A percentile compares a stretch with the other conserved stretches of the same genome.
These are phyloP conservation scores for Cladosporium sp. DNA, from an alignment of 2,329 filamentous ascomycete species.

Conservation along the genomic window DNA sequence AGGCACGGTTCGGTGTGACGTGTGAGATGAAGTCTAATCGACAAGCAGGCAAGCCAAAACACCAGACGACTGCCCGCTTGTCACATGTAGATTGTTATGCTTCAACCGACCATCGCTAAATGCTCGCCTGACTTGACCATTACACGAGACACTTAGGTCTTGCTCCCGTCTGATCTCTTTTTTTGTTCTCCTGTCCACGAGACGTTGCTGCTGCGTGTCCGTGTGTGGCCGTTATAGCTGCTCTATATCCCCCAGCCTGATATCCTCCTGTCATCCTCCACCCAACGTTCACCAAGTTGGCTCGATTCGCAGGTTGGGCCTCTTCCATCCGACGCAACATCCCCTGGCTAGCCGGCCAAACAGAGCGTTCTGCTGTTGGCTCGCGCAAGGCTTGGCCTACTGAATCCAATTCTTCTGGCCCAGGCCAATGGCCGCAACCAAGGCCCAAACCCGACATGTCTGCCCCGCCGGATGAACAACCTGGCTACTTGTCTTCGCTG, in stretches of 20 bases:
- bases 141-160: too few species aligned
- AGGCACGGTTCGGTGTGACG: background rate
- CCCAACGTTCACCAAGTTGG: slow-evolving; percentile 24
- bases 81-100: background rate
- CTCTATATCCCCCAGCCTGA: slow-evolving; percentile 8
- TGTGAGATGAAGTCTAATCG: background rate
- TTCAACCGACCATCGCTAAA: background rate
- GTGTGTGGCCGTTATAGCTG: slow-evolving; percentile 6
- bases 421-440: slow-evolving; percentile 26
- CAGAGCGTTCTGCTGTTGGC: background rate
- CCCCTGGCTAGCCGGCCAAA: slow-evolving; percentile 19
- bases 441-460: slow-evolving; percentile 34
- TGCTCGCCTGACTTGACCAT: background rate
- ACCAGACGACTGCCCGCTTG: background rate
- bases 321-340: slow-evolving; percentile 27
- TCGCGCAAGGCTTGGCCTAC: background rate
- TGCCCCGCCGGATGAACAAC: slow-evolving; percentile 34
- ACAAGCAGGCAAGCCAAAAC: too few species aligned
- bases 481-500: slow-evolving; percentile 35
- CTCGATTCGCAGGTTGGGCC: slow-evolving; percentile 29
- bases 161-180: too few species aligned
- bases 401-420: background rate
- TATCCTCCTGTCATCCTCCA: background rate
- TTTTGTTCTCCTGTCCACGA: too few species aligned
- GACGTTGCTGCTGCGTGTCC: background rate